Conservation (phyloP, 176 grass and related monocot species). For the Avena insularis region DNA sequence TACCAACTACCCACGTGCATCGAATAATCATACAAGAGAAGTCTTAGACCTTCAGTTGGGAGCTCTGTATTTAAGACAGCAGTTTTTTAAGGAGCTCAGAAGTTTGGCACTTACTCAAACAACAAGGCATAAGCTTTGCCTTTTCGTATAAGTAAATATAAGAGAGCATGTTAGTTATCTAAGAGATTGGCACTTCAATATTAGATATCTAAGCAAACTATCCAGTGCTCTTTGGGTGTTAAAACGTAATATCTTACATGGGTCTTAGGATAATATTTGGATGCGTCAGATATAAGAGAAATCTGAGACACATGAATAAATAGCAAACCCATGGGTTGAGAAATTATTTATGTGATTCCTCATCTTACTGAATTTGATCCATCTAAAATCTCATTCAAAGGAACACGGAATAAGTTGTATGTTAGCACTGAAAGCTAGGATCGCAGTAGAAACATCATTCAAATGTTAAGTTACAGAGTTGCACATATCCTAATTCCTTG, state of each 20-base stretch:
- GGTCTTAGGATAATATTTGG: not conserved
- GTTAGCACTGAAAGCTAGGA: not conserved
- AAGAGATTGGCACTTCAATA: constrained; percentile 19
- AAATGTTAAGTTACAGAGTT: not conserved
- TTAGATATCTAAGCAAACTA: constrained; percentile 8
- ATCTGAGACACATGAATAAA: constrained; percentile 21
- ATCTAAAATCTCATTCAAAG: constrained; percentile 10
- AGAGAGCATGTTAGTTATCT: not conserved
- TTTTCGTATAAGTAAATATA: not conserved
- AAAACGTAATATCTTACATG: not conserved
- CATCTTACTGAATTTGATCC: constrained; percentile 6
- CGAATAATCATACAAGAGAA: not conserved
- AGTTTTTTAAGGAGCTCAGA: constrained; percentile 9
- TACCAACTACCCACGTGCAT: not conserved
- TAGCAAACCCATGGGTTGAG: not conserved
- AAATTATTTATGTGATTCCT: not conserved
- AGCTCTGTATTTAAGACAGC: not conserved
- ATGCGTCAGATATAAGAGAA: not conserved
- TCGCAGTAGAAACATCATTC: not conserved
- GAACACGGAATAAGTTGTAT: not conserved
- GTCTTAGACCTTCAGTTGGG: constrained; percentile 6
- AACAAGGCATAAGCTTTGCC: not conserved
- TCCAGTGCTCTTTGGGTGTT: not conserved
- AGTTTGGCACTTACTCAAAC: not conserved
- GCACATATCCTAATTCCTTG: constrained; percentile 2